These are phyloP conservation scores for Tylopilus sp. DNA, from an alignment of 1,284 basidiomycete genomes.

Conservation along the genomic window DNA sequence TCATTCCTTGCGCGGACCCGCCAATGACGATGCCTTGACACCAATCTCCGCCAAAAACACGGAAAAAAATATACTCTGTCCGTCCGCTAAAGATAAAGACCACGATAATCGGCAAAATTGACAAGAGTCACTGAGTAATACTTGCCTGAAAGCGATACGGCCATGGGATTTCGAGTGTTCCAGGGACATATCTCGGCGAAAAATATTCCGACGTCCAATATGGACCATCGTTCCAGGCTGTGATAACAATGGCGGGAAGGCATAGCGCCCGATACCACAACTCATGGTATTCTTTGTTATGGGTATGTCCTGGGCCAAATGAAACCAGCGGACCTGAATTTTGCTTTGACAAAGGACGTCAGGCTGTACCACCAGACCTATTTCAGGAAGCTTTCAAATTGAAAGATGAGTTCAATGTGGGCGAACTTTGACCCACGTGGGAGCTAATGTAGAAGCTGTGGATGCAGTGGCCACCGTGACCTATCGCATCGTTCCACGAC, in stretches of 20 bases:
- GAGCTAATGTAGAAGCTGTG: too few relatives aligned
- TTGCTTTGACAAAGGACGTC: too few relatives aligned
- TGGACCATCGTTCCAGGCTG: constrained; percentile 37
- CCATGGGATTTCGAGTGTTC: constrained; percentile 57
- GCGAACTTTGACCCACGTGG: too few relatives aligned
- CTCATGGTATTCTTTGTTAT: too few relatives aligned
- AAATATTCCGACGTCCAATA: constrained; percentile 22
- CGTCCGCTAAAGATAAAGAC: constrained; percentile 46
- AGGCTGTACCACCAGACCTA: too few relatives aligned
- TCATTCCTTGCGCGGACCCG: constrained; percentile 54
- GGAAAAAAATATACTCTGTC: constrained; percentile 68
- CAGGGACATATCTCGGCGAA: constrained; percentile 47
- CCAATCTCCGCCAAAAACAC: constrained; percentile 61
- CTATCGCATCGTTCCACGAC: too few relatives aligned
- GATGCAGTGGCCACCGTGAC: too few relatives aligned
- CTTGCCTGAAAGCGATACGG: constrained; percentile 63
- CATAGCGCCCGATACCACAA: too few relatives aligned
- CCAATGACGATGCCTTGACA: constrained; percentile 58
- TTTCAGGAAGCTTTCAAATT: too few relatives aligned
- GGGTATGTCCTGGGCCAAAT: too few relatives aligned
- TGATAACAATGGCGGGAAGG: constrained; percentile 33
- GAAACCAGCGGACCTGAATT: too few relatives aligned
- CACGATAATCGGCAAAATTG: neutral
- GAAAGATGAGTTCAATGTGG: too few relatives aligned
- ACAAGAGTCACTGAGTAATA: neutral